These are phyloP conservation scores for Globisporangium viniferum DNA, from an alignment of 352 stramenopile species.

Conservation along the genomic window DNA sequence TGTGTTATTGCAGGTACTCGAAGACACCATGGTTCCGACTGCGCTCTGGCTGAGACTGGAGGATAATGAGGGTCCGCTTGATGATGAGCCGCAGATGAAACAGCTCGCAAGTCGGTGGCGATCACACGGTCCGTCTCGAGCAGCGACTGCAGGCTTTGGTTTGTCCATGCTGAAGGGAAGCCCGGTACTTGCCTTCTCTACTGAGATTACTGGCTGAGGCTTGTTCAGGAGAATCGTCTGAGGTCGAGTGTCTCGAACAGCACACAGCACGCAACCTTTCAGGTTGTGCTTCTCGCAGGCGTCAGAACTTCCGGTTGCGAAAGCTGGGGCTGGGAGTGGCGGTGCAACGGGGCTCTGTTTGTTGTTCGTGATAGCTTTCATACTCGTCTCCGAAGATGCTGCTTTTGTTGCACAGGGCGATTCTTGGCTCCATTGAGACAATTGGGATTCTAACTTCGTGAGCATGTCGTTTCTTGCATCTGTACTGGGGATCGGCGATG, in stretches of 20 bases:
- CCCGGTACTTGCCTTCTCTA: not conserved
- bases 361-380: not conserved
- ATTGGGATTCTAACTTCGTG: not conserved
- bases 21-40: not conserved
- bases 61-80: not conserved
- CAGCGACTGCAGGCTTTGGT: not conserved
- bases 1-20: not conserved
- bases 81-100: conserved; percentile 54
- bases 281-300: conserved; percentile 55
- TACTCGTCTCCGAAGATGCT: not conserved
- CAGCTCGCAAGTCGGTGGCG: conserved; percentile 53
- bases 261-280: conserved; percentile 62
- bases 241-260: conserved; percentile 19
- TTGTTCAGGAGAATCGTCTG: not conserved
- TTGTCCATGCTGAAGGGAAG: not conserved
- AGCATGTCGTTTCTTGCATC: not conserved
- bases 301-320: not conserved
- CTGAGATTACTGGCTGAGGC: not conserved
- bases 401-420: not conserved
- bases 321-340: not conserved
- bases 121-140: conserved; percentile 28
- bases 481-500: not conserved
- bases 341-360: not conserved
- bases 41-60: conserved; percentile 4
- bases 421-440: not conserved